A percentile compares a stretch with the other conserved stretches of the same genome.
Evolutionary conservation across 2,329 filamentous ascomycete genomes (phyloP).

Genomic region (Exophiala calicioides): DNA sequence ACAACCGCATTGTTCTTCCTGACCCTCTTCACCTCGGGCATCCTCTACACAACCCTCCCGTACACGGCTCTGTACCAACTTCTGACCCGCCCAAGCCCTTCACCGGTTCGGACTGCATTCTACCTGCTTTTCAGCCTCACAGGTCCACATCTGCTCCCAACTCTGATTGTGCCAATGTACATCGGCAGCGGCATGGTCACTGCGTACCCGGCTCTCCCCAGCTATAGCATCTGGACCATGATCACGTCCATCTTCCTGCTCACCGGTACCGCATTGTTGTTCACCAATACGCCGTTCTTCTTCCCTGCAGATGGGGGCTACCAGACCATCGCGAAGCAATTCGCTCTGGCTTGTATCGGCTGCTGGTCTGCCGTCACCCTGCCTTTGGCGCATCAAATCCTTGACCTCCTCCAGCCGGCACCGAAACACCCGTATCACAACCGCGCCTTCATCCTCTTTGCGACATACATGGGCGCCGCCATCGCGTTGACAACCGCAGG

Average conservation of each 20-base stretch:
- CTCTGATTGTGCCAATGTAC: slow-evolving; percentile 15
- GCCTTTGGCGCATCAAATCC: slow-evolving; percentile 19
- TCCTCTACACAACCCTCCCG: slow-evolving; percentile 16
- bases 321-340: slow-evolving; percentile 14
- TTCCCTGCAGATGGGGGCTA: slow-evolving; percentile 4
- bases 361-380: slow-evolving; percentile 22
- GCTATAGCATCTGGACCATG: slow-evolving; percentile 20
- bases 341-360: slow-evolving; percentile 22
- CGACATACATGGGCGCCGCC: slow-evolving; percentile 18
- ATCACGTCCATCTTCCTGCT: slow-evolving; percentile 19
- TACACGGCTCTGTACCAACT: slow-evolving; percentile 23
- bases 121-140: slow-evolving; percentile 21
- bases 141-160: slow-evolving; percentile 18
- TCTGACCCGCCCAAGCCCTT: slow-evolving; percentile 13
- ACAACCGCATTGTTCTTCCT: slow-evolving; percentile 15
- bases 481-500: slow-evolving; percentile 16
- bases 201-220: slow-evolving; percentile 11
- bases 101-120: slow-evolving; percentile 12
- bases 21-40: slow-evolving; percentile 14
- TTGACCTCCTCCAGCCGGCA: slow-evolving; percentile 18
- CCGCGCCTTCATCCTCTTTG: slow-evolving; percentile 21
- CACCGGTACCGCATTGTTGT: slow-evolving; percentile 13
- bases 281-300: slow-evolving; percentile 13
- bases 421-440: slow-evolving; percentile 22
- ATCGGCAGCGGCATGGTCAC: slow-evolving; percentile 21